A percentile compares a stretch with the other conserved stretches of the same genome.
Evolutionary conservation across 805 yeast genomes (phyloP).

Genomic region (Yamadazyma olivae): DNA sequence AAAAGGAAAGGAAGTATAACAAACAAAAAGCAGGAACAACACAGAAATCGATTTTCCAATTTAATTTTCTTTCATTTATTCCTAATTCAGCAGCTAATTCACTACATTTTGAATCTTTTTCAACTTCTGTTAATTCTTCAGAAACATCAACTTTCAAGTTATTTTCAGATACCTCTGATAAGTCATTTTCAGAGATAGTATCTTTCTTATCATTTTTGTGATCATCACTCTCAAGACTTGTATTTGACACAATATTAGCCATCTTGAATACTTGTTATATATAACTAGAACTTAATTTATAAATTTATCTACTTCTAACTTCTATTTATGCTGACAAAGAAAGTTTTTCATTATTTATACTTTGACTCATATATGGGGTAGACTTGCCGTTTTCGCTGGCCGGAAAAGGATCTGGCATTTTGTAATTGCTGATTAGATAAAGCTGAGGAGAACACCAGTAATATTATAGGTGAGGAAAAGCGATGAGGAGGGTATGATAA

Average conservation of each 20-base stretch:
- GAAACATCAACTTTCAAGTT: background rate
- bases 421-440: too few relatives aligned
- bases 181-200: background rate
- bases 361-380: too few relatives aligned
- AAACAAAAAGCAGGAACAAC: slow-evolving; percentile 77
- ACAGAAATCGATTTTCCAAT: slow-evolving; percentile 64
- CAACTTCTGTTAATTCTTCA: slow-evolving; percentile 3
- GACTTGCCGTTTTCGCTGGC: too few relatives aligned
- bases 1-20: slow-evolving; percentile 70
- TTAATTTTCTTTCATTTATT: slow-evolving; percentile 52
- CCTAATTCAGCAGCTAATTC: slow-evolving; percentile 23
- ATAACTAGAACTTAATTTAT: slow-evolving; percentile 2
- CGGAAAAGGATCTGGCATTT: too few relatives aligned
- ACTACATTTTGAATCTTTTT: slow-evolving; percentile 3
- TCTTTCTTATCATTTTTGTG: background rate
- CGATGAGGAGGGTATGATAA: too few relatives aligned
- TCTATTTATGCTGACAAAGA: too few relatives aligned
- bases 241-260: background rate
- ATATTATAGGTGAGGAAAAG: too few relatives aligned
- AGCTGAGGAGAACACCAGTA: too few relatives aligned
- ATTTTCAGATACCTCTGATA: background rate
- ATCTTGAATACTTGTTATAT: too few relatives aligned
- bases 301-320: background rate
- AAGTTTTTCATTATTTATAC: too few relatives aligned
- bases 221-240: slow-evolving; percentile 5